Base-by-base conservation (phyloP, 2,329 filamentous ascomycete species). In the Xylaria sp. region DNA sequence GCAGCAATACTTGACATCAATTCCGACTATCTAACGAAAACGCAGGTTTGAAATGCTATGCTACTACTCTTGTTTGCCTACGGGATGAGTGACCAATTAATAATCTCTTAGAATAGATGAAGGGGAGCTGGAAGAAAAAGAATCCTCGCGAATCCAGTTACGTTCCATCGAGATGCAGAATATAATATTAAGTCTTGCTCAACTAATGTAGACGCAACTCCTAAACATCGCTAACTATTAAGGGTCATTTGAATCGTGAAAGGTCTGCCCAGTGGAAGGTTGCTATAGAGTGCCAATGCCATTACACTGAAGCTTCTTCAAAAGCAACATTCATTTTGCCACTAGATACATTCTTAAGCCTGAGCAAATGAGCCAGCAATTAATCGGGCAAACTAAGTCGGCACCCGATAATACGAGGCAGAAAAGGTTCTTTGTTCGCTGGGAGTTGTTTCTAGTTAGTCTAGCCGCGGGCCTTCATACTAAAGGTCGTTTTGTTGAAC, bases 391-490 rank as follows among this genome's bases (percentile, higher is more conserved):
- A 18, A 25, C 13, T 3, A 28, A 3, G 25, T 52, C 7, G 6
- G 6, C n/a, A n/a, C 13, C 10, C 45, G 8, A 28, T 12, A 25
- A 36, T 23, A 41, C 18, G 23, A 32, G 5, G 55, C 18, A 23
- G 25, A 15, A 13, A 30, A n/a, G 1, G 15, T 43, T 23, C 55
- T 58, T 58, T 58, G 55, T 58, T 58, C 4, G 36, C 18, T 9
- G 4, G 4, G 13, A 20, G 18, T 39, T 46, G 43, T 34, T 64
- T 52, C 52, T 45, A 43, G 32, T 32, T 60, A 57, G 56, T 52
- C 20, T 18, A 45, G 43, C 23, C 30, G 25, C 18, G 4, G 32
- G 28, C 1, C 3, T 57, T 60, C 57, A n/a, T 50, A 32, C n/a
- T 10, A 6, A 43, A 39, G 43, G 13, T 43, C 15, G 8, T 25